These are phyloP conservation scores for Fagus sylvatica DNA, from an alignment of 306 rosid genomes.

Conservation along the genomic window DNA sequence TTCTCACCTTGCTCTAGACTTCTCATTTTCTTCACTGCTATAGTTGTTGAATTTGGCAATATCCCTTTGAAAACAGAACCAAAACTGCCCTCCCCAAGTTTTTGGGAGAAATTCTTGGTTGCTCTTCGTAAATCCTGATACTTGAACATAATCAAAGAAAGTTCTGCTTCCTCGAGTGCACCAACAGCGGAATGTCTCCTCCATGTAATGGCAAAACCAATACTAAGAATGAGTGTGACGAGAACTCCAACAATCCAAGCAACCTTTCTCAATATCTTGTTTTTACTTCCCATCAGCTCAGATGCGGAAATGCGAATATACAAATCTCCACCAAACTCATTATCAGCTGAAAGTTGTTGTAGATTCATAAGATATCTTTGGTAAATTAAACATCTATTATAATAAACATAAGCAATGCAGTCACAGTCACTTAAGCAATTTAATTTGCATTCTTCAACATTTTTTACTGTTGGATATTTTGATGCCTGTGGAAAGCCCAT, in stretches of 20 bases:
- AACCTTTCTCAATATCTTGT: too few species aligned
- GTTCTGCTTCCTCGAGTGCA: background rate
- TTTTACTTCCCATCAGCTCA: too few species aligned
- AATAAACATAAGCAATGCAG: too few species aligned
- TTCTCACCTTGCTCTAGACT: constrained; percentile 27
- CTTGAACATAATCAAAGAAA: background rate
- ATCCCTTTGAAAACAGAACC: constrained; percentile 34
- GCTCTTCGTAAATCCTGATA: background rate
- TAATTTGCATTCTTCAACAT: too few species aligned
- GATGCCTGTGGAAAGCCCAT: too few species aligned
- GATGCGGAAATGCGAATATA: too few species aligned
- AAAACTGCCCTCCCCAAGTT: constrained; percentile 32
- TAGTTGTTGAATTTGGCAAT: constrained; percentile 9
- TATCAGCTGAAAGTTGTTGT: too few species aligned
- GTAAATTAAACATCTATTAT: too few species aligned
- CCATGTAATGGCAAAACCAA: background rate
- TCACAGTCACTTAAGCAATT: too few species aligned
- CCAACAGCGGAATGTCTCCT: background rate
- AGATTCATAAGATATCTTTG: fast-evolving
- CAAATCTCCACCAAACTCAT: too few species aligned
- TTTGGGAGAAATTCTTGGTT: background rate
- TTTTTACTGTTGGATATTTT: too few species aligned
- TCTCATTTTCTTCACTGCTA: constrained; percentile 35
- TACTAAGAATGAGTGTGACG: background rate
- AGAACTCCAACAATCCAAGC: background rate